Percentiles rank a stretch among this genome's conserved stretches.
These are phyloP conservation scores for Aphanoascus verrucosus DNA, from an alignment of 2,329 filamentous ascomycete genomes.

Conservation along the genomic window DNA sequence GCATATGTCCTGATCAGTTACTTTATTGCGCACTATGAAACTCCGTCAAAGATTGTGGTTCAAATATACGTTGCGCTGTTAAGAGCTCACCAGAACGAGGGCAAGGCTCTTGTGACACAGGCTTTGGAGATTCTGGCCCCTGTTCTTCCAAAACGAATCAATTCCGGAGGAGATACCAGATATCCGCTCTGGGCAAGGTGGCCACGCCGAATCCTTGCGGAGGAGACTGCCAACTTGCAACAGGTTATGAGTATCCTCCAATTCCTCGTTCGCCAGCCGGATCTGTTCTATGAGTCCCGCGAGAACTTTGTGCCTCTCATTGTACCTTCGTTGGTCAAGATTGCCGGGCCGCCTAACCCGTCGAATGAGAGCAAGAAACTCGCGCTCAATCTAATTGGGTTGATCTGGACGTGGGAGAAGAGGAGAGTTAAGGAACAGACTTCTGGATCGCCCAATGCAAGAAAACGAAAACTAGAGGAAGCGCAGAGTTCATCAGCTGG, in stretches of 20 bases:
- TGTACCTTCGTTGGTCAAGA: slow-evolving; percentile 77
- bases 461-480: slow-evolving; percentile 68
- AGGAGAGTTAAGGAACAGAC: slow-evolving; percentile 51
- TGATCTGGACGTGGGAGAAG: slow-evolving; percentile 91
- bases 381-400: slow-evolving; percentile 75
- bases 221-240: slow-evolving; percentile 89
- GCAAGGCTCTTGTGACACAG: slow-evolving; percentile 81
- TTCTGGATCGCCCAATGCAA: slow-evolving; percentile 60
- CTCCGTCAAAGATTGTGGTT: slow-evolving; percentile 85
- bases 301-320: slow-evolving; percentile 86
- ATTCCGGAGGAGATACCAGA: slow-evolving; percentile 48
- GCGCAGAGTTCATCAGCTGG: slow-evolving; percentile 46
- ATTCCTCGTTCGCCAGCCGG: slow-evolving; percentile 83
- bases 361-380: slow-evolving; percentile 88
- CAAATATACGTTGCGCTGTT: slow-evolving; percentile 90
- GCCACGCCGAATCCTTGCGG: slow-evolving; percentile 78
- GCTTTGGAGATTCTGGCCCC: slow-evolving; percentile 92
- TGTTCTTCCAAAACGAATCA: slow-evolving; percentile 75
- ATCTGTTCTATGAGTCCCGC: slow-evolving; percentile 87
- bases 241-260: slow-evolving; percentile 97
- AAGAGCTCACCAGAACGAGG: slow-evolving; percentile 90
- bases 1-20: slow-evolving; percentile 95
- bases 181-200: slow-evolving; percentile 78
- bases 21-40: slow-evolving; percentile 95
- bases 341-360: slow-evolving; percentile 64